Conservation (phyloP, 2,329 filamentous ascomycete genomes). For the Trichoderma sp. region DNA sequence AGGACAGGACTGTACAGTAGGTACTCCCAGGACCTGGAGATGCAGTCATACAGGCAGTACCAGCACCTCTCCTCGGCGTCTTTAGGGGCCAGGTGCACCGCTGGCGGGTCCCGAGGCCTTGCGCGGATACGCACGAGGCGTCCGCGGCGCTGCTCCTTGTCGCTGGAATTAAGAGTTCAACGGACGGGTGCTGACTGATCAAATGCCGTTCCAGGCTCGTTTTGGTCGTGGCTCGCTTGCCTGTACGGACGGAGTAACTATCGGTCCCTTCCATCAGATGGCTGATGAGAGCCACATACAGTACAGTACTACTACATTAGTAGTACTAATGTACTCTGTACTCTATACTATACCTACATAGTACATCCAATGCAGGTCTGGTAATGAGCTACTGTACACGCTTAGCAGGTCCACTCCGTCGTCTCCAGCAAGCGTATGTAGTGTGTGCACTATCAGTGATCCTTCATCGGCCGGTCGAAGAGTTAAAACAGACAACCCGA, state of each 20-base stretch:
- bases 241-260: too few species aligned
- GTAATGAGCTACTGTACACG: too few species aligned
- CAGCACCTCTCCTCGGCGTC: neutral
- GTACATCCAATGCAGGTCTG: too few species aligned
- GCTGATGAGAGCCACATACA: too few species aligned
- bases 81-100: neutral
- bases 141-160: conserved; percentile 1
- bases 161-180: conserved; percentile 1
- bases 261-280: too few species aligned
- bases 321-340: too few species aligned
- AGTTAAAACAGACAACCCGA: neutral
- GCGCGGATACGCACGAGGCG: conserved; percentile 9
- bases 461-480: neutral
- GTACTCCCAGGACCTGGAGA: neutral
- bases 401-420: neutral
- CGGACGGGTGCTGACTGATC: too few species aligned
- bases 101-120: neutral
- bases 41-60: too few species aligned
- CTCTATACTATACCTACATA: too few species aligned
- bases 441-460: neutral
- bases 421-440: neutral
- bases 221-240: neutral
- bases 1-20: too few species aligned
- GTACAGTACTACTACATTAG: too few species aligned
- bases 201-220: too few species aligned